Percentiles rank a stretch among this genome's conserved stretches.
Conservation (phyloP, 805 yeast genomes). For the Lipomyces mesembrius region DNA sequence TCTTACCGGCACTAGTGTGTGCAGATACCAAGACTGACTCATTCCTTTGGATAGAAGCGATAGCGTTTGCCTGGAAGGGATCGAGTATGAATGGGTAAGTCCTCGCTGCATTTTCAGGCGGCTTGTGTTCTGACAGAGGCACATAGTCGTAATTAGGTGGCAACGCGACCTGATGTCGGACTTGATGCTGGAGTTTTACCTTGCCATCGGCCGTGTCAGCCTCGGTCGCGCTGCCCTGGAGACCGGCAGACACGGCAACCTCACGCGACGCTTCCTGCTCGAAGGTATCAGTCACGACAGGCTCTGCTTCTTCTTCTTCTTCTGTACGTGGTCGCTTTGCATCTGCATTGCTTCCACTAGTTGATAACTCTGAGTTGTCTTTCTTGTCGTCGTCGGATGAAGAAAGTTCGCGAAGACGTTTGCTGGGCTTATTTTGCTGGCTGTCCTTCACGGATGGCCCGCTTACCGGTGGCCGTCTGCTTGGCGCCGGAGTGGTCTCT, state of each 20-base stretch:
- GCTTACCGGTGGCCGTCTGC: background rate
- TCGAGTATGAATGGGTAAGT: constrained; percentile 90
- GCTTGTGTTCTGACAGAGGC: constrained; percentile 86
- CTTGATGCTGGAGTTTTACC: constrained; percentile 85
- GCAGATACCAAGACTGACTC: constrained; percentile 97
- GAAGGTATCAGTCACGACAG: constrained; percentile 82
- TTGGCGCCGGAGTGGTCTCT: constrained; percentile 38
- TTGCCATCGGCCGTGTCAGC: constrained; percentile 52
- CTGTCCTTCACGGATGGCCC: background rate
- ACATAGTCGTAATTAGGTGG: constrained; percentile 88
- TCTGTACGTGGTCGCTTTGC: constrained; percentile 1
- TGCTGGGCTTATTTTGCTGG: background rate
- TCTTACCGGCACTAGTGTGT: constrained; percentile 96
- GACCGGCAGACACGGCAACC: constrained; percentile 79
- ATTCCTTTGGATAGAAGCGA: constrained; percentile 91
- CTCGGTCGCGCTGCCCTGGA: constrained; percentile 52
- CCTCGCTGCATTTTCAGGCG: constrained; percentile 74
- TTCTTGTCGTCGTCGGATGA: constrained; percentile 8
- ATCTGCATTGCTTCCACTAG: constrained; percentile 9
- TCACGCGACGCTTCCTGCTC: constrained; percentile 90
- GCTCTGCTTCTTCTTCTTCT: constrained; percentile 41
- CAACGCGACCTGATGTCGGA: constrained; percentile 95
- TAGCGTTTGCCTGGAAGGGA: constrained; percentile 97
- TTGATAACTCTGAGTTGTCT: constrained; percentile 16
- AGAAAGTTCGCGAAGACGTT: background rate